A percentile compares a stretch with the other conserved stretches of the same genome.
phyloP scores from a whole-genome alignment of 148 eudicot genomes.

The Rhododendron kiyosumense region DNA sequence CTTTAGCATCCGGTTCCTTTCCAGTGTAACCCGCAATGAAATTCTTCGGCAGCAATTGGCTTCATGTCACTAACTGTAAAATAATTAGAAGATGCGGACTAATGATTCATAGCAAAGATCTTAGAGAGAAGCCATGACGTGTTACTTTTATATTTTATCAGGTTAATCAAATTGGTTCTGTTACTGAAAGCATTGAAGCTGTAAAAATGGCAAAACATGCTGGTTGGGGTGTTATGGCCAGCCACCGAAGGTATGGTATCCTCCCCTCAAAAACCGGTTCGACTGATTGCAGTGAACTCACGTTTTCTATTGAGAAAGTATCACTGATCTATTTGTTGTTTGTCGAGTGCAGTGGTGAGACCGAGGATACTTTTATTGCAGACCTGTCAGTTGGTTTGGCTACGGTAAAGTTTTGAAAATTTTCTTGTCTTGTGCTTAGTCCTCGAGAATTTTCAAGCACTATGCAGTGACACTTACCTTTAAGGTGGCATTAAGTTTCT shows the following conservation, averaged over 20 bases:
- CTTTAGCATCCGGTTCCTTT: not conserved
- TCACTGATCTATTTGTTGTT: slow-evolving; percentile 7
- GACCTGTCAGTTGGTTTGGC: slow-evolving; percentile 52
- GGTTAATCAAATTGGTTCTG: slow-evolving; percentile 61
- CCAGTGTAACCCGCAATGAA: not conserved
- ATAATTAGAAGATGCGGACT: not conserved
- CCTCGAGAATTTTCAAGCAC: not conserved
- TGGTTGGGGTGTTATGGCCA: slow-evolving; percentile 60
- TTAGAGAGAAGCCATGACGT: not conserved
- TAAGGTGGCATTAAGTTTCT: not conserved
- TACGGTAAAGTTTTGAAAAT: slow-evolving; percentile 22
- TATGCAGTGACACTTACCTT: not conserved
- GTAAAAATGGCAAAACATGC: slow-evolving; percentile 38
- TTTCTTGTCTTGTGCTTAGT: not conserved
- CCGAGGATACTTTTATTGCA: slow-evolving; percentile 52
- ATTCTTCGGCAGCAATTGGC: not conserved
- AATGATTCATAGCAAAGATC: not conserved
- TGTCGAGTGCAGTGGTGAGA: slow-evolving; percentile 40
- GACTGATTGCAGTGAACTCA: not conserved
- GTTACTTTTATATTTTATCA: slow-evolving; percentile 7
- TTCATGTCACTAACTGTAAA: not conserved
- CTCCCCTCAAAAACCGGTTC: not conserved
- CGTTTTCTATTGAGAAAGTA: slow-evolving; percentile 8
- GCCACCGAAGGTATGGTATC: slow-evolving; percentile 42
- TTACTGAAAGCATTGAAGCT: slow-evolving; percentile 44